Evolutionary conservation across 805 yeast species (phyloP), one percentile per base, ranked within the genome.

Genomic region (Cyberlindnera samutprakarnensis): DNA sequence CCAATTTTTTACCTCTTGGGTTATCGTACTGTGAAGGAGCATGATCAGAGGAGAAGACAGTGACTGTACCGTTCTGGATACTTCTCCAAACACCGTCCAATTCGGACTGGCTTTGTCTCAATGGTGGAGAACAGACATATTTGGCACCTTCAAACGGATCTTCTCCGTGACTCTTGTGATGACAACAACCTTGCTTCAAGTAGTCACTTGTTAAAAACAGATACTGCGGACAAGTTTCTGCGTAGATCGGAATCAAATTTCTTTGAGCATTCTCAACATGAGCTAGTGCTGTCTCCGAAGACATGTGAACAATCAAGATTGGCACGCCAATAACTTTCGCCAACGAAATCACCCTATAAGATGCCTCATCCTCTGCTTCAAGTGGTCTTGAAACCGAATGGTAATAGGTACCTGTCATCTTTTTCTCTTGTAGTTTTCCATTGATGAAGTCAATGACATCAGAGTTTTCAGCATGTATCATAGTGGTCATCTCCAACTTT

Each of bases 191-290:
- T 3, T 47, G 47, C 33, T 55, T 54, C 33, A 63, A 41, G 15
- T 48, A 51, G 23, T 62, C 66, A 20, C 64, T 58, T 4, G 69
- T 63, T 16, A 68, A 42, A 32, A 65, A 61, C 18, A 67, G 46
- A 37, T 68, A 68, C 49, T 68, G 74, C 9, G 73, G 72, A 39
- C 74, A 68, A 1, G 74, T 67, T 40, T 68, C 72, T 6, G 71
- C 69, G 41, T 51, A 62, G 5, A 68, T 54, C n/a, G 72, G 71
- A 15, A 55, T 44, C 35, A 59, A 46, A 12, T 54, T 42, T 20
- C 56, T 57, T 47, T 67, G 72, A 0, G 72, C 71, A 4, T 42
- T 48, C 29, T 61, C 54, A 22, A 68, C 69, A 40, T 61, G 64
- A 3, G 48, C 46, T 19, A 66, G 41, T 1, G 71, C 68, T 4